phyloP scores from a whole-genome alignment of 2,329 filamentous ascomycete genomes.

The Onygenales sp. region DNA sequence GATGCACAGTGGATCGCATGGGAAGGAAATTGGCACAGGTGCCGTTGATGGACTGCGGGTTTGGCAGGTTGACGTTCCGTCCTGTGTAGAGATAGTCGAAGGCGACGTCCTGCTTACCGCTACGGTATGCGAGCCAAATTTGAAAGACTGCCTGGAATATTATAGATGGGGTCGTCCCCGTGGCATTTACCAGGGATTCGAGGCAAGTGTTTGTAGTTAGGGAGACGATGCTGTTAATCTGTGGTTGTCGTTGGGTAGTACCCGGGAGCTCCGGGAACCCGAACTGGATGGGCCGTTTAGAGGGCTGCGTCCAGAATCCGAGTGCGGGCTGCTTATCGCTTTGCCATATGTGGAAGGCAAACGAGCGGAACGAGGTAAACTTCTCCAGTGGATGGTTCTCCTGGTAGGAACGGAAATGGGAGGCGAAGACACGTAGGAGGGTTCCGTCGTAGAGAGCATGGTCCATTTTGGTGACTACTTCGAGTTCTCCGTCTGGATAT shows the following conservation, averaged over 20 bases:
- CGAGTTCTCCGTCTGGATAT: constrained; percentile 12
- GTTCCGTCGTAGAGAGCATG: constrained; percentile 75
- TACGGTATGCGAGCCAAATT: constrained; percentile 18
- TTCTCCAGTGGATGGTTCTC: constrained; percentile 8
- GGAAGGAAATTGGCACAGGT: constrained; percentile 31
- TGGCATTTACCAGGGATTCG: constrained; percentile 15
- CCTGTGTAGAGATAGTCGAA: constrained; percentile 31
- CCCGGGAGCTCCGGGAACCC: constrained; percentile 6
- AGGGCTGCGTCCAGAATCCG: constrained; percentile 9
- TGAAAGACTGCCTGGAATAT: constrained; percentile 28
- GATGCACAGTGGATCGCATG: constrained; percentile 15
- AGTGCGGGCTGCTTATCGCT: background rate
- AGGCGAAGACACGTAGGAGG: constrained; percentile 28
- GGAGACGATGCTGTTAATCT: constrained; percentile 1
- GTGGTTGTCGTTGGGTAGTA: constrained; percentile 5
- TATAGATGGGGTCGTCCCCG: constrained; percentile 23
- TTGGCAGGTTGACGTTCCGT: constrained; percentile 26
- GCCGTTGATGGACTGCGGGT: constrained; percentile 30
- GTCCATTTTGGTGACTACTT: constrained; percentile 44
- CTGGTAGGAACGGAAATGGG: constrained; percentile 21
- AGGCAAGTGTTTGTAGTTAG: constrained; percentile 6
- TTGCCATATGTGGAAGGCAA: background rate
- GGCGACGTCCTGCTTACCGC: constrained; percentile 13
- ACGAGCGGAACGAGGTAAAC: constrained; percentile 18
- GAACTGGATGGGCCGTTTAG: constrained; percentile 4